Base-by-base conservation (phyloP, 2,329 filamentous ascomycete genomes). In the Chlorencoelia australis region DNA sequence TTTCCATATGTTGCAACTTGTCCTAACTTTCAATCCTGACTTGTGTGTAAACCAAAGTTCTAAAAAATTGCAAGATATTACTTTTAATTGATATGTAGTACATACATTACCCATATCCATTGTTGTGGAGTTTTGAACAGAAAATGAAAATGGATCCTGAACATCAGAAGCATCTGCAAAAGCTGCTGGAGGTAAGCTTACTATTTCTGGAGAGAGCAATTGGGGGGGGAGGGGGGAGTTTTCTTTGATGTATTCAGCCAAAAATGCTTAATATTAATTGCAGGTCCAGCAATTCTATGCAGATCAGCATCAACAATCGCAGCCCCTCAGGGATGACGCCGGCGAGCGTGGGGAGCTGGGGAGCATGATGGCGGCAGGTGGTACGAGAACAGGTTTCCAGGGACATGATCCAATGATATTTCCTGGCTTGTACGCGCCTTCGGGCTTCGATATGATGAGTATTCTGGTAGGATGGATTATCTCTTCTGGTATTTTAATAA, bases 371-470 rank as follows among this genome's bases (percentile, higher is more conserved):
- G 17, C 15, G 14, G 24, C 18, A 11, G 7, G 13, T 18, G 14
- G 2, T 7, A 29, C 16, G 11, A 19, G 37, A 20, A 26, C 25
- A 31, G 30, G 10, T 17, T 33, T 20, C 9, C 16, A 16, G 10
- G 25, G 21, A 29, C 28, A 31, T 9, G 67, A 74, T 47, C 55
- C 67, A 25, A 54, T 73, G 40, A 71, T 75, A 41, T 74, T 68
- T 37, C 69, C 69, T 0, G 71, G 69, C 5, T 54, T 76, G 1
- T 77, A 77, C 44, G 63, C 68, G 4, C 61, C 63, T 4, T 73
- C 64, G 30, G 70, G 71, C 2, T 64, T 71, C 33, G 69, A 77
- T 48, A 62, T 76, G 28, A 65, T 77, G 64, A 59, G 49, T 21
- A 67, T 76, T 38, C 55, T 77, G 42, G 71, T 76, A 52, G 42